phyloP scores from a whole-genome alignment of 202 grass and related monocot genomes.

The Schoenoplectus tabernaemontani region DNA sequence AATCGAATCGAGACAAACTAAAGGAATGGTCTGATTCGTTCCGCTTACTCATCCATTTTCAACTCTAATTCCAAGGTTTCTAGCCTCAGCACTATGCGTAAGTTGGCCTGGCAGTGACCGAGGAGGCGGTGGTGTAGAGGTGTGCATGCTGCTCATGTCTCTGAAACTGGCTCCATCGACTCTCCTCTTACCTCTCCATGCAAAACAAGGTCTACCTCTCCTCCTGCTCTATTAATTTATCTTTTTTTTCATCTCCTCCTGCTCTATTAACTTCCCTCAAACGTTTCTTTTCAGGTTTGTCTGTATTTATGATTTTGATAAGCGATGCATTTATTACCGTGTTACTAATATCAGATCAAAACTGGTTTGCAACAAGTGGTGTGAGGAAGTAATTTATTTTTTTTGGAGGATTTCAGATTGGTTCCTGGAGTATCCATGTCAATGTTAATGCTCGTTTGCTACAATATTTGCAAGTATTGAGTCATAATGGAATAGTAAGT shows the following conservation, averaged over 20 bases:
- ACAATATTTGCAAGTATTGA: background rate
- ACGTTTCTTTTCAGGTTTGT: slow-evolving; percentile 3
- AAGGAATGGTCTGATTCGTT: no score
- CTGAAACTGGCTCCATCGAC: slow-evolving; percentile 40
- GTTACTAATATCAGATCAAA: background rate
- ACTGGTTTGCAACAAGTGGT: background rate
- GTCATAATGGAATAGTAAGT: no score
- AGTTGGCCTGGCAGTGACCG: background rate
- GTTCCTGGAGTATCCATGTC: background rate
- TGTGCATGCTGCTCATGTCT: slow-evolving; percentile 17
- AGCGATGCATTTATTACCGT: background rate
- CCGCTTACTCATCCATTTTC: no score
- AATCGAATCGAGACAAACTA: no score
- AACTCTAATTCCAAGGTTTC: slow-evolving; percentile 14
- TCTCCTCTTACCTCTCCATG: slow-evolving; percentile 49
- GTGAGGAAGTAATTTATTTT: background rate
- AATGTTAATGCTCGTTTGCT: background rate
- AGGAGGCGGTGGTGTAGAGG: slow-evolving; percentile 11
- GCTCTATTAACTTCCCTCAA: background rate
- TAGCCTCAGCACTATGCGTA: background rate
- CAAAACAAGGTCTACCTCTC: slow-evolving; percentile 52
- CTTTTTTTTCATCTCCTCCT: background rate
- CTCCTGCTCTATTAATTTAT: no score
- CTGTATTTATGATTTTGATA: background rate
- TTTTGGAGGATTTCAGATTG: background rate